Evolutionary conservation across 208 protist genomes (phyloP), one percentile per base, ranked within the genome.

Genomic region (Spongospora subterranea): DNA sequence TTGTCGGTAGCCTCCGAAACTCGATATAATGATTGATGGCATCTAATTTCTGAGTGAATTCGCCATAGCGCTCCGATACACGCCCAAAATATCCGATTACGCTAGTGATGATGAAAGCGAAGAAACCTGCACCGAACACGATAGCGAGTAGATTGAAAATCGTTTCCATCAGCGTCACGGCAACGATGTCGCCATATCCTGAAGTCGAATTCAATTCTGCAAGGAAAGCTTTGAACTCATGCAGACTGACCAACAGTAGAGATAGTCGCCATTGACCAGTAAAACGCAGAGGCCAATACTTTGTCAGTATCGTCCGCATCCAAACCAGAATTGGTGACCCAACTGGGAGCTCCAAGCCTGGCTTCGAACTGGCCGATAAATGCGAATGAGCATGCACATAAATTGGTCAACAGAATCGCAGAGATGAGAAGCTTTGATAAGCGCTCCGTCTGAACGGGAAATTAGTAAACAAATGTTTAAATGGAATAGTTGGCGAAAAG

Each of bases 241-340:
- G 13, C 6, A 29, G 50, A 60, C 50, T 24, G 50, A 60, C 71
- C 71, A n/a, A 82, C 71, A n/a, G 71, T 82, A 17, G 71, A 39
- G 40, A 82, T 35, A 43, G 71, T 82, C 35, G 71, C 71, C 71
- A 82, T 82, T 82, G 71, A 82, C 71, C 71, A 82, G n/a, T 82
- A 82, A 6, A 82, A 43, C 17, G 17, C 17, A 17, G n/a, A 6
- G 35, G 40, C 71, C 6, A 40, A 82, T 35, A 82, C 6, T 45
- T 6, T 43, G 71, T 35, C 6, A 43, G 17, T n/a, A 82, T 35
- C n/a, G n/a, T 82, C 13, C 71, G n/a, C 6, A 35, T 35, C 71
- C 11, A 82, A 20, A 13, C 71, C 71, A 20, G 6, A n/a, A 13
- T 35, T n/a, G 35, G 11, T 43, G n/a, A 82, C 35, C 71, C 71